phyloP scores from a whole-genome alignment of 305 asterid genomes.

The Solanum hybrid region DNA sequence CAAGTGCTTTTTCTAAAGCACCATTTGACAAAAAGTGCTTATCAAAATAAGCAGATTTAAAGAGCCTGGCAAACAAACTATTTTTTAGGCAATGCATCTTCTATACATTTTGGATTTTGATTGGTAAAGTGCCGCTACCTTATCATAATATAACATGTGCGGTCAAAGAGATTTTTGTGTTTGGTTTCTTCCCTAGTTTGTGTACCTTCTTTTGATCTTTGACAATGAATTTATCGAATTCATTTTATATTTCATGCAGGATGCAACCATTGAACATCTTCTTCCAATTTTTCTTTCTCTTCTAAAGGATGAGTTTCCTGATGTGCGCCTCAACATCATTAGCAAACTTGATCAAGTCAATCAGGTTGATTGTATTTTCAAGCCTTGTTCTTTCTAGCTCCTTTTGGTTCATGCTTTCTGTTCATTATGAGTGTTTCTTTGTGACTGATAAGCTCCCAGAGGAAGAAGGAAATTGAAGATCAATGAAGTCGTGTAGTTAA shows the following conservation, averaged over 20 bases:
- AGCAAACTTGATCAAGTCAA: slow-evolving; percentile 89
- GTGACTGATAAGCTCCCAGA: not conserved
- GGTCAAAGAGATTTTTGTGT: not conserved
- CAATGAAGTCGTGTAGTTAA: not conserved
- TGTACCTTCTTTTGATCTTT: not conserved
- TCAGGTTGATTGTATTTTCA: slow-evolving; percentile 35
- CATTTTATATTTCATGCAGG: slow-evolving; percentile 41
- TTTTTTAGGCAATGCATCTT: not conserved
- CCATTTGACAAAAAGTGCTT: not conserved
- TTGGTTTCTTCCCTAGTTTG: not conserved
- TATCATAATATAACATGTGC: not conserved
- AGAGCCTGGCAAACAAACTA: not conserved
- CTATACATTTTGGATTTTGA: not conserved
- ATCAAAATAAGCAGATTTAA: not conserved
- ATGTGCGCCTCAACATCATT: slow-evolving; percentile 73
- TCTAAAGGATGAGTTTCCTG: slow-evolving; percentile 85
- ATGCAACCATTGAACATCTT: slow-evolving; percentile 84
- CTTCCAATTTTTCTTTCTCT: slow-evolving; percentile 85
- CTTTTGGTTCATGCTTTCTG: not conserved
- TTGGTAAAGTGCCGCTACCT: not conserved
- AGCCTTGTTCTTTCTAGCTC: not conserved
- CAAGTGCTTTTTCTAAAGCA: not conserved
- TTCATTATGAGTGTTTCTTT: not conserved
- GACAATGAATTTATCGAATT: not conserved
- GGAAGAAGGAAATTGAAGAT: not conserved